These are phyloP conservation scores for Medicago ruthenica DNA, from an alignment of 306 rosid genomes.

Conservation along the genomic window DNA sequence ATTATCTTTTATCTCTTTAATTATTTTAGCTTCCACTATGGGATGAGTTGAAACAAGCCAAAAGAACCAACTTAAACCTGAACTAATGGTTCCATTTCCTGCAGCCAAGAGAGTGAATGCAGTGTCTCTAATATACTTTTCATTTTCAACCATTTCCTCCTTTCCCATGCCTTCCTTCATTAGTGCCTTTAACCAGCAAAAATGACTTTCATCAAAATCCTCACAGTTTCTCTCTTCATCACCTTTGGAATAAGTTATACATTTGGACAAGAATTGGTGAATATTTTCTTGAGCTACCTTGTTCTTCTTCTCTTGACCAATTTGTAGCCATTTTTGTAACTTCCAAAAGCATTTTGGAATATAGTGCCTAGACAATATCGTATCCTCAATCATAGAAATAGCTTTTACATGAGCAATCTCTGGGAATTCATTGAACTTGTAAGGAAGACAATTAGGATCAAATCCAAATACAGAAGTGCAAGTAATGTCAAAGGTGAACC, in stretches of 20 bases:
- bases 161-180: background rate
- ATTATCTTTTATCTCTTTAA: constrained; percentile 29
- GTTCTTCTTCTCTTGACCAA: background rate
- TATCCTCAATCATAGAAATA: background rate
- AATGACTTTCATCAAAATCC: background rate
- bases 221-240: background rate
- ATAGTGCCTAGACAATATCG: background rate
- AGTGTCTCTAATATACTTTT: constrained; percentile 18
- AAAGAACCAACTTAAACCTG: constrained; percentile 26
- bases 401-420: background rate
- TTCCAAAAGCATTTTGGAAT: background rate
- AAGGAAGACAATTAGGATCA: background rate
- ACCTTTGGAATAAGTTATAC: background rate
- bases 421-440: background rate
- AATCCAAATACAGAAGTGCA: background rate
- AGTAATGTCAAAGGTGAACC: background rate
- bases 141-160: background rate
- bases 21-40: constrained; percentile 14
- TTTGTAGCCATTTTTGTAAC: background rate
- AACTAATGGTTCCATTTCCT: background rate
- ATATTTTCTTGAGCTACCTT: background rate
- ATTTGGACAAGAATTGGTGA: background rate
- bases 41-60: constrained; percentile 35
- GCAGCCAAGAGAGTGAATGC: background rate
- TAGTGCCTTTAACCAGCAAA: background rate